Evolutionary conservation across 164 flowering plant species (phyloP), one percentile per base, ranked within the genome.

Genomic region (Macadamia integrifolia): DNA sequence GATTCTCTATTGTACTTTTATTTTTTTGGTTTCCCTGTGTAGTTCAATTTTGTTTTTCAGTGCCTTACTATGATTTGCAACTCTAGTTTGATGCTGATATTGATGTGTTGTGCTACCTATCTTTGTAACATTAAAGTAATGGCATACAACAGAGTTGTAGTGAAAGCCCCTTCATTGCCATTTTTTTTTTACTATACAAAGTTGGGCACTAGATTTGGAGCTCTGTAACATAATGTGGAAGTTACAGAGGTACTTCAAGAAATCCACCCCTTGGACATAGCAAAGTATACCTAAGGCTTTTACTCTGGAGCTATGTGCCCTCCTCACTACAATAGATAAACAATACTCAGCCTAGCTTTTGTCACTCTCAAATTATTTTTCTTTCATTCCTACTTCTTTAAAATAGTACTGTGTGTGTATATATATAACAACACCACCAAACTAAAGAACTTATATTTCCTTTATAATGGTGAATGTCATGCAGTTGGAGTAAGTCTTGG

Each of bases 391-490:
- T 53, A 1, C 18, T 14, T 17, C 6, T 12, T 53, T 50, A 9
- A 15, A 9, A 43, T 43, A 23, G 23, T 23, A 23, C 23, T 23
- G 23, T 23, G 23, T 23, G 23, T 23, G 23, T 23, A 23, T 23
- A 23, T 23, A 23, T 23, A 23, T 23, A 23, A 23, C 23, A 23
- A 23, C 23, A 23, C 23, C 23, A 23, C 23, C 23, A 23, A 23
- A 35, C 40, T 35, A 42, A 8, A 40, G 32, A 60, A n/a, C 42
- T 15, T 29, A 12, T 31, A 57, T 40, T 75, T 43, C 91, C 86
- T 83, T 87, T 0, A 87, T 69, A n/a, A 87, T 85, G 5, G 85
- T 87, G 73, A 79, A 87, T 61, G 88, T 83, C 81, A 87, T 73
- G 58, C 28, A 43, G 40, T 83, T 83, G 50, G 86, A 63, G 42